Conservation (phyloP, 2,329 filamentous ascomycete species). For the Trichocomaceae sp. region DNA sequence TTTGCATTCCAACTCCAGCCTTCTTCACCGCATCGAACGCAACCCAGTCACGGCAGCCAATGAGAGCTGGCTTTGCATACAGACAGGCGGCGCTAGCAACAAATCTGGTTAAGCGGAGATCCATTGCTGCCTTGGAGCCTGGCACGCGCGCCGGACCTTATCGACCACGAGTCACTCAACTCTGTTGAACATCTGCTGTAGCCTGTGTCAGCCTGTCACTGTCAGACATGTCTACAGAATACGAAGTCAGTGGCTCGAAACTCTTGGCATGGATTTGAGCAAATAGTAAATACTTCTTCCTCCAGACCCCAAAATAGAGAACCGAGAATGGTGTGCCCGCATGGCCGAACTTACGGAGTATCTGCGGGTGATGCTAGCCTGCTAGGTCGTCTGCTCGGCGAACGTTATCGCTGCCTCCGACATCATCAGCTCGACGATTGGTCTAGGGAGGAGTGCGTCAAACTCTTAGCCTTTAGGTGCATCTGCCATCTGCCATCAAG, state of each 20-base stretch:
- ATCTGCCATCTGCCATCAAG: neutral
- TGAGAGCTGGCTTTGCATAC: neutral
- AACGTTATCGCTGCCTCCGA: neutral
- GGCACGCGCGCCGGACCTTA: neutral
- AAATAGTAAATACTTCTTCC: neutral
- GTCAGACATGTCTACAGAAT: no score
- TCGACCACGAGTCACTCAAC: neutral
- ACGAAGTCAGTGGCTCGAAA: neutral
- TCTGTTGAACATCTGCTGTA: no score
- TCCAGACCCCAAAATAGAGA: neutral
- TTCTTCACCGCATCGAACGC: slow-evolving; percentile 27
- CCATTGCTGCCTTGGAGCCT: slow-evolving; percentile 5
- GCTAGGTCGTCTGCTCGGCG: neutral
- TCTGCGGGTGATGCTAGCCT: neutral
- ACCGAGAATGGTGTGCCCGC: neutral
- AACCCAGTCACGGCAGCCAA: slow-evolving; percentile 10
- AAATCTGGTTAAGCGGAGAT: neutral
- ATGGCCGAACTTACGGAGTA: neutral
- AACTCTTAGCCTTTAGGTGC: neutral
- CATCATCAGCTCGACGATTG: neutral
- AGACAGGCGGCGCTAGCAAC: neutral
- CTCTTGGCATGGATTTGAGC: neutral
- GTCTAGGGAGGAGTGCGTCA: neutral
- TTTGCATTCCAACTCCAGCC: neutral
- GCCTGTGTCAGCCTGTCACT: no score